Percentiles rank a stretch among this genome's conserved stretches.
phyloP scores from a whole-genome alignment of 2,329 filamentous ascomycete species.

The Metarhizium rileyi region DNA sequence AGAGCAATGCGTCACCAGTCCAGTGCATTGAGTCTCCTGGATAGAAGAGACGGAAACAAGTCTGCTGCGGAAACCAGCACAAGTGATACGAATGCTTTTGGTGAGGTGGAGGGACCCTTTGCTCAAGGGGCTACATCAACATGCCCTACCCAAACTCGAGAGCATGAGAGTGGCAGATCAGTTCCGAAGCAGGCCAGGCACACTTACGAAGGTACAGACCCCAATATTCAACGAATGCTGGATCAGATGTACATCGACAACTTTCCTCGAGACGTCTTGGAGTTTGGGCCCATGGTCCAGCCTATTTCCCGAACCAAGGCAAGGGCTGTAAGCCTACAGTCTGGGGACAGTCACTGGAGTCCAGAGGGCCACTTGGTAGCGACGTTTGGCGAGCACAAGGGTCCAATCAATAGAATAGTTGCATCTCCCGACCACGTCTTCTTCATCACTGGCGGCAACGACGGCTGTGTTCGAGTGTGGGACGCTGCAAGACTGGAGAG shows the following conservation, averaged over 20 bases:
- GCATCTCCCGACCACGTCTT: slow-evolving; percentile 86
- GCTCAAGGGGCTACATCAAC: slow-evolving; percentile 19
- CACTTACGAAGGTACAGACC: slow-evolving; percentile 74
- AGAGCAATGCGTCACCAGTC: slow-evolving; percentile 44
- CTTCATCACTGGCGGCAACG: slow-evolving; percentile 88
- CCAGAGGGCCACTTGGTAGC: slow-evolving; percentile 78
- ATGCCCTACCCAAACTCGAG: slow-evolving; percentile 13
- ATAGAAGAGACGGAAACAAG: slow-evolving; percentile 49
- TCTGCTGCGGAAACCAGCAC: slow-evolving; percentile 49
- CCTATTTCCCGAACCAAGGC: slow-evolving; percentile 50
- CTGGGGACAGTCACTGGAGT: slow-evolving; percentile 54
- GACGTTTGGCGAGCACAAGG: slow-evolving; percentile 79
- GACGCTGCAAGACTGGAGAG: slow-evolving; percentile 82
- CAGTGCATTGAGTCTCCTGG: slow-evolving; percentile 50
- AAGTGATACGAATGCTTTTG: slow-evolving; percentile 50
- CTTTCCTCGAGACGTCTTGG: slow-evolving; percentile 53
- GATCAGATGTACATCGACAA: slow-evolving; percentile 76
- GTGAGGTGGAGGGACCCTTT: slow-evolving; percentile 49
- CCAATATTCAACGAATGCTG: slow-evolving; percentile 59
- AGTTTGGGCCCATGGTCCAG: slow-evolving; percentile 74
- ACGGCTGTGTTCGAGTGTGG: slow-evolving; percentile 88
- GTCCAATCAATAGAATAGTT: slow-evolving; percentile 69
- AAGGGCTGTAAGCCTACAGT: slow-evolving; percentile 32
- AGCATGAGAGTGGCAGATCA: slow-evolving; percentile 21
- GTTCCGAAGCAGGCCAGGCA: slow-evolving; percentile 51